Base-by-base conservation (phyloP, 768 basidiomycete species). In the Sporobolomyces roseus region DNA sequence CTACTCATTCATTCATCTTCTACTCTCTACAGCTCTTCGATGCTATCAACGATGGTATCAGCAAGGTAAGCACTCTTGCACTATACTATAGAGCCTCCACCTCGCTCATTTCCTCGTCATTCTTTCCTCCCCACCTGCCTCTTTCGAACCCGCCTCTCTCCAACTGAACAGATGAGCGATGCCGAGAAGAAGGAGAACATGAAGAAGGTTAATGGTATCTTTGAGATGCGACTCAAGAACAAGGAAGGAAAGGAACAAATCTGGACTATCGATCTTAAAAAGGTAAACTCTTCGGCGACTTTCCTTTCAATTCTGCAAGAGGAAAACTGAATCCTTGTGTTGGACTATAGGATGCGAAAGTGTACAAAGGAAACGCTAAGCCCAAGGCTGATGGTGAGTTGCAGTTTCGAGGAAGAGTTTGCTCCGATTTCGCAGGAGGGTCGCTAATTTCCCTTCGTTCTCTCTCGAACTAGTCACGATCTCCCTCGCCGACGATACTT, bases 231-330 rank as follows among this genome's bases (percentile, higher is more conserved):
- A 27, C 64, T 63, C 29, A 51, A 63, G 50, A 53, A 91, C 91
- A 88, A 87, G 56, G 91, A 89, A 74, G 91, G 89, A 69, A 85
- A 88, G 78, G 85, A 85, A 69, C 88, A 81, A 25, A 83, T 83
- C 51, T 96, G 91, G 91, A 93, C 91, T 10, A 90, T 97, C 74
- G 93, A 97, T 82, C 76, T 94, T 77, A 96, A 97, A 84, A 88
- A 80, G 50, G 75, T 79, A 13, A 10, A 13, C 23, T 46, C 45
- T 46, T 52, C 76, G 78, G 56, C 56, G 56, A 58, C 56, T 29
- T 58, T 16, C n/a, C 41, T 43, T 3, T n/a, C 17, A 2, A 0
- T 27, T 1, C 12, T 25, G 23, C 6, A 1, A 16, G n/a, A n/a
- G n/a, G n/a, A n/a, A n/a, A n/a, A n/a, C n/a, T n/a, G n/a, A n/a